A percentile compares a stretch with the other conserved stretches of the same genome.
Conservation (phyloP, 1,139 yeast genomes). For the Debaryomyces subglobosus region DNA sequence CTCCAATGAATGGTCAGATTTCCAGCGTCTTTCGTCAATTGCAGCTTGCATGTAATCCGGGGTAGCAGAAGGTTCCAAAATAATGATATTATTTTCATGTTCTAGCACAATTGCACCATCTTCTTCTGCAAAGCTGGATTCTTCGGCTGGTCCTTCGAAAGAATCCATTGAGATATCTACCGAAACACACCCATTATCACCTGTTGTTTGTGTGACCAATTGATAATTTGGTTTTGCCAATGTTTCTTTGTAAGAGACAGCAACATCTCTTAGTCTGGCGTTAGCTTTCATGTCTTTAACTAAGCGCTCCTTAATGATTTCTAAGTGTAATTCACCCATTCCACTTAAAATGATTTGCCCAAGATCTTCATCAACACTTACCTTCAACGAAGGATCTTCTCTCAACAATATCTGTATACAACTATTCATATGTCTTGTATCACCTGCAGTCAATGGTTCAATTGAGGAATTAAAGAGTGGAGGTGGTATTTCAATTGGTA, state of each 20-base stretch:
- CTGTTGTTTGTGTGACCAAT: slow-evolving; percentile 9
- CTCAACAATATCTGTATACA: slow-evolving; percentile 66
- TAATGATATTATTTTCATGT: slow-evolving; percentile 41
- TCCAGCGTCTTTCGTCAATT: slow-evolving; percentile 51
- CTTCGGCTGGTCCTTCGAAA: slow-evolving; percentile 48
- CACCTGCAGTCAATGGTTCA: slow-evolving; percentile 85
- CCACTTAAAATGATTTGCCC: slow-evolving; percentile 91
- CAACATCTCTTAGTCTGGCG: slow-evolving; percentile 77
- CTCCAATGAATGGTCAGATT: slow-evolving; percentile 48
- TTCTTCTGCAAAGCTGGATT: slow-evolving; percentile 38
- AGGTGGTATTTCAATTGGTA: slow-evolving; percentile 86
- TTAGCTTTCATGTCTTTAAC: slow-evolving; percentile 80
- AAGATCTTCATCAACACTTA: slow-evolving; percentile 68
- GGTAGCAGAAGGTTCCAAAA: slow-evolving; percentile 33
- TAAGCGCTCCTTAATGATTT: slow-evolving; percentile 79
- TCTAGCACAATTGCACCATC: slow-evolving; percentile 41
- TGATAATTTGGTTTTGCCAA: slow-evolving; percentile 29
- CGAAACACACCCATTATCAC: slow-evolving; percentile 20
- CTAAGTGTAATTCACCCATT: slow-evolving; percentile 95
- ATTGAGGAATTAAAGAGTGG: slow-evolving; percentile 88
- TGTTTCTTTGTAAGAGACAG: slow-evolving; percentile 88
- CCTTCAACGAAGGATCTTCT: slow-evolving; percentile 57
- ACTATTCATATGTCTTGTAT: slow-evolving; percentile 66
- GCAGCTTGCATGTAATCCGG: slow-evolving; percentile 31
- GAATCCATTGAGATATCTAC: slow-evolving; percentile 55